phyloP scores from a whole-genome alignment of 2,329 filamentous ascomycete species.

The Escovopsis sp. region DNA sequence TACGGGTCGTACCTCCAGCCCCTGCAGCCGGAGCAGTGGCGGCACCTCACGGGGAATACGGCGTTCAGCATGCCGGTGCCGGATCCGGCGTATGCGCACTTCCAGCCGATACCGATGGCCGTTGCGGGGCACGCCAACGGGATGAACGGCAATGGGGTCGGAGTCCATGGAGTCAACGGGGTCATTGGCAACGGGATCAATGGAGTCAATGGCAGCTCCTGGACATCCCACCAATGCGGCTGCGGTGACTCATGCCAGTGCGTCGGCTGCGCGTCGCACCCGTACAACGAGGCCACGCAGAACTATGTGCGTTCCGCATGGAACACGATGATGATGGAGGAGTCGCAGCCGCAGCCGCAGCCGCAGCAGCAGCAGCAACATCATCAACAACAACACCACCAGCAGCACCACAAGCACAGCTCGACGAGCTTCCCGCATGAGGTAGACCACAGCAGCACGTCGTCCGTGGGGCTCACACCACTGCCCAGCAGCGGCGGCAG shows the following conservation, averaged over 20 bases:
- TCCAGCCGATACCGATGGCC: conserved; percentile 8
- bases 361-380: too few species aligned
- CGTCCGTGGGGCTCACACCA: conserved; percentile 4
- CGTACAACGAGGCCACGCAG: conserved; percentile 49
- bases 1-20: conserved; percentile 41
- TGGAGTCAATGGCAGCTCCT: conserved; percentile 11
- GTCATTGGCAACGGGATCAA: too few species aligned
- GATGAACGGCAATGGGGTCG: too few species aligned
- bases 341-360: conserved; percentile 5
- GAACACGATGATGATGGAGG: conserved; percentile 24
- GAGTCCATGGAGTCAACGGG: too few species aligned
- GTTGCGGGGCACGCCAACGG: background rate
- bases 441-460: conserved; percentile 12
- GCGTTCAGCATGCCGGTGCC: conserved; percentile 20
- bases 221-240: conserved; percentile 32
- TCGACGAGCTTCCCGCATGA: background rate
- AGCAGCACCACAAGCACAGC: too few species aligned
- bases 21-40: conserved; percentile 38
- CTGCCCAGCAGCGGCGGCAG: too few species aligned
- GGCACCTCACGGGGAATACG: conserved; percentile 28
- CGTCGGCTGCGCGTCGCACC: conserved; percentile 51
- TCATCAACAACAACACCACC: too few species aligned
- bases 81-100: conserved; percentile 13
- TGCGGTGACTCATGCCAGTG: conserved; percentile 54
- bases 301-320: conserved; percentile 35